Conservation (phyloP, 75 land plant species). For the Picea glauca region DNA sequence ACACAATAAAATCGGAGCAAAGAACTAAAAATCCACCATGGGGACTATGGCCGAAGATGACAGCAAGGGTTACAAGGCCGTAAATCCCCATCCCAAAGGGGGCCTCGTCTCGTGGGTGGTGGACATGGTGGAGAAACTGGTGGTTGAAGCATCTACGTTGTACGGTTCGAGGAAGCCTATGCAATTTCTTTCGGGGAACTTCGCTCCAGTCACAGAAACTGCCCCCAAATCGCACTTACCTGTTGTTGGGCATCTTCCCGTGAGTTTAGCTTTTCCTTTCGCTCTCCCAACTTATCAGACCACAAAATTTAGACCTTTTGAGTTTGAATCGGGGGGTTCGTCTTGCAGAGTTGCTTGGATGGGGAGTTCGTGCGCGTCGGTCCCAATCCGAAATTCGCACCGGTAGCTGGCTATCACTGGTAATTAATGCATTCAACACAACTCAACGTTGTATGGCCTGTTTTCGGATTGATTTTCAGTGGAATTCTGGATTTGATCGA, state of each 20-base stretch:
- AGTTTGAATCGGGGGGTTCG: too few relatives aligned
- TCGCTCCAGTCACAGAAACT: conserved; percentile 61
- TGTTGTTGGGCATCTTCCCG: conserved; percentile 60
- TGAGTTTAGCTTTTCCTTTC: conserved; percentile 15
- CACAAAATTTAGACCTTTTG: too few relatives aligned
- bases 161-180: conserved; percentile 36
- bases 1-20: too few relatives aligned
- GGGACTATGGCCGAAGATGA: too few relatives aligned
- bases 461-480: too few relatives aligned
- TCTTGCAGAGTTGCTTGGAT: conserved; percentile 75
- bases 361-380: conserved; percentile 92
- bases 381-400: conserved; percentile 84
- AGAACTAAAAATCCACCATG: too few relatives aligned
- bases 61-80: too few relatives aligned
- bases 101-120: conserved; percentile 34
- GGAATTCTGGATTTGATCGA: too few relatives aligned
- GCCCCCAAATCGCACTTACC: conserved; percentile 44
- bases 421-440: conserved; percentile 6
- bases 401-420: conserved; percentile 92
- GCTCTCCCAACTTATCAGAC: background rate
- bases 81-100: conserved; percentile 40
- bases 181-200: conserved; percentile 60
- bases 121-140: conserved; percentile 46
- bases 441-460: too few relatives aligned
- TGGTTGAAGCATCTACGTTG: conserved; percentile 26